A percentile compares a stretch with the other conserved stretches of the same genome.
These are phyloP conservation scores for Graphilbum fragrans DNA, from an alignment of 2,329 filamentous ascomycete species.

Conservation along the genomic window DNA sequence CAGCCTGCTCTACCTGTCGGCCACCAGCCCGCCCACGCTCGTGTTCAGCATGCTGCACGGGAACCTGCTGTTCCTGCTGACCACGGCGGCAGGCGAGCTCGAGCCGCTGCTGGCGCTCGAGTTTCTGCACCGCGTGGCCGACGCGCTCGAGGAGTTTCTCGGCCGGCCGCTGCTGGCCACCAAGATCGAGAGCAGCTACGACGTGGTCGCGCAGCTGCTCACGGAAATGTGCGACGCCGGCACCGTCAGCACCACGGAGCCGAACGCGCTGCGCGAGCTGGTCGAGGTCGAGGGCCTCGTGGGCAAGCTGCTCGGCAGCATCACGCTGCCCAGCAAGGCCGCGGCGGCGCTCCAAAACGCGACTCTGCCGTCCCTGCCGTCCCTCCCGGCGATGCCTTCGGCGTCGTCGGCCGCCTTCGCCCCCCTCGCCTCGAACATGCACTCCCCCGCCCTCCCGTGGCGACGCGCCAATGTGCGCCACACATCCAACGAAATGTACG, in stretches of 20 bases:
- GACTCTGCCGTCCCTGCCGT: neutral
- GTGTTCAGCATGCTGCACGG: conserved; percentile 80
- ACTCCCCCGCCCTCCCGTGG: conserved; percentile 60
- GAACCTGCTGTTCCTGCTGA: conserved; percentile 73
- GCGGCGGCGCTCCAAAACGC: conserved; percentile 3
- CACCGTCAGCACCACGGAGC: conserved; percentile 75
- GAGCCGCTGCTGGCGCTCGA: conserved; percentile 86
- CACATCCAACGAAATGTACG: conserved; percentile 94
- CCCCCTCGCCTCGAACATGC: conserved; percentile 25
- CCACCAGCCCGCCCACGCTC: conserved; percentile 72
- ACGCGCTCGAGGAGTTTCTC: conserved; percentile 88
- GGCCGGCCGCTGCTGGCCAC: conserved; percentile 73
- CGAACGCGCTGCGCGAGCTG: conserved; percentile 80
- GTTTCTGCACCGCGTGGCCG: conserved; percentile 85
- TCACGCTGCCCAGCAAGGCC: conserved; percentile 61
- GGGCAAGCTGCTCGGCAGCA: conserved; percentile 77
- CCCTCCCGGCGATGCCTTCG: neutral
- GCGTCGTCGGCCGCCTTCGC: conserved; percentile 1
- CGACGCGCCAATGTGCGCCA: conserved; percentile 83
- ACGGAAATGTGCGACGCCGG: conserved; percentile 96
- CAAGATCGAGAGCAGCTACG: conserved; percentile 83
- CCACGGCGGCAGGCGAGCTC: conserved; percentile 73
- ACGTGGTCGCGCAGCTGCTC: conserved; percentile 85
- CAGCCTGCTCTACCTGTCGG: conserved; percentile 73
- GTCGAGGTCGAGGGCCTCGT: conserved; percentile 88